Conservation (phyloP, 192 early-diverging fungal species). For the Coemansia reversa region DNA sequence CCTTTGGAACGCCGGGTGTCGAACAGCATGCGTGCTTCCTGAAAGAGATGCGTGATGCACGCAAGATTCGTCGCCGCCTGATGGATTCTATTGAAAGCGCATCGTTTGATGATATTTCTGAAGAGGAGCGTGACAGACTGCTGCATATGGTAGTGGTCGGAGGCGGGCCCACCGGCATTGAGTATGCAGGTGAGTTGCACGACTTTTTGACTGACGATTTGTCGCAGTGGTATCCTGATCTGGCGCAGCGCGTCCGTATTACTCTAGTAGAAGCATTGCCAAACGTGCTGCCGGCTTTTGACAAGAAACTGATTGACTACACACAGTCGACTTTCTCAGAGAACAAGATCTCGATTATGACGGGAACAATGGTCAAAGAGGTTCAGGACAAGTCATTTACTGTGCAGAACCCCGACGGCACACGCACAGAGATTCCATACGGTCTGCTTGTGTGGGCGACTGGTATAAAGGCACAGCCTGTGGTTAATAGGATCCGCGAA, state of each 20-base stretch:
- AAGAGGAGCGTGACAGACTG: slow-evolving; percentile 62
- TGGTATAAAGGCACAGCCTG: slow-evolving; percentile 66
- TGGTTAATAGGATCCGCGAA: slow-evolving; percentile 56
- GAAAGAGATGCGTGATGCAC: slow-evolving; percentile 82
- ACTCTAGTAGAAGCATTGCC: slow-evolving; percentile 80
- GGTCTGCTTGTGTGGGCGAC: slow-evolving; percentile 78
- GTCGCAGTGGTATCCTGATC: slow-evolving; percentile 67
- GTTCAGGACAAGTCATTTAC: slow-evolving; percentile 63
- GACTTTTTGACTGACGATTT: slow-evolving; percentile 86
- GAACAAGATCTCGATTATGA: slow-evolving; percentile 75
- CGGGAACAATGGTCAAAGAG: slow-evolving; percentile 64
- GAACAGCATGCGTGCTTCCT: slow-evolving; percentile 81
- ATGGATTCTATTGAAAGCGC: slow-evolving; percentile 82
- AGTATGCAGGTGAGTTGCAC: slow-evolving; percentile 72
- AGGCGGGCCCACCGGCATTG: slow-evolving; percentile 82
- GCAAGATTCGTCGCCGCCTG: slow-evolving; percentile 75
- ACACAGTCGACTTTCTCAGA: slow-evolving; percentile 72
- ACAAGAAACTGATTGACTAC: slow-evolving; percentile 69
- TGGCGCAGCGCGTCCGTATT: slow-evolving; percentile 64
- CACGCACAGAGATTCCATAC: slow-evolving; percentile 58
- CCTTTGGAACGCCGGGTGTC: slow-evolving; percentile 82
- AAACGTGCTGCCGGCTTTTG: slow-evolving; percentile 74
- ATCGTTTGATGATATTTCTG: slow-evolving; percentile 61
- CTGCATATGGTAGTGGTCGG: slow-evolving; percentile 87
- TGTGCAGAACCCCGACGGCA: slow-evolving; percentile 58